Evolutionary conservation across 768 basidiomycete species (phyloP).

Genomic region (Aureoboletus auriporus): DNA sequence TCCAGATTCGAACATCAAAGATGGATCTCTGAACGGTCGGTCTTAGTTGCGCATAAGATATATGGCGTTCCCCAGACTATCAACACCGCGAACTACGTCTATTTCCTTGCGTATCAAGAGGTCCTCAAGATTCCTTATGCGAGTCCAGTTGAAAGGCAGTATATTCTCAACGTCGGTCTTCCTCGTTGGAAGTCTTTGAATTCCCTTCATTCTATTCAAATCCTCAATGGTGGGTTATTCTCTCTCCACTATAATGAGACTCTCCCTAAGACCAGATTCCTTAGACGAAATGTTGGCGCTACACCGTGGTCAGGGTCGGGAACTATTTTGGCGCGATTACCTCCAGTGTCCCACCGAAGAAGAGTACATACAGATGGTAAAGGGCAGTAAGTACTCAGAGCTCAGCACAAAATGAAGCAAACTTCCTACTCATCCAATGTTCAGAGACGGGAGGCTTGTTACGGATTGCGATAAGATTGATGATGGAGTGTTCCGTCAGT

Average conservation of each 20-base stretch:
- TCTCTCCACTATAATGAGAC: background rate
- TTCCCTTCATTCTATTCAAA: constrained; percentile 51
- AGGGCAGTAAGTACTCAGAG: constrained; percentile 63
- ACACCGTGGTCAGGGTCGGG: constrained; percentile 91
- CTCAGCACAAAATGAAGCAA: background rate
- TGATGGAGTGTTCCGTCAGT: constrained; percentile 82
- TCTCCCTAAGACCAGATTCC: background rate
- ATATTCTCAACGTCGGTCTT: constrained; percentile 36
- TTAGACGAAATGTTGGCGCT: constrained; percentile 70
- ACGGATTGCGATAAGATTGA: constrained; percentile 86
- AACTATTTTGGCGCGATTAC: constrained; percentile 90
- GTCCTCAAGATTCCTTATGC: constrained; percentile 41
- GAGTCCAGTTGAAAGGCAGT: constrained; percentile 11
- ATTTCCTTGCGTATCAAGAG: constrained; percentile 90
- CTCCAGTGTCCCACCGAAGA: constrained; percentile 89
- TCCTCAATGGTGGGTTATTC: constrained; percentile 63
- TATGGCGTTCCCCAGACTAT: constrained; percentile 96
- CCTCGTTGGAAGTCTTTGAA: background rate
- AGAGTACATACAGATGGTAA: constrained; percentile 94
- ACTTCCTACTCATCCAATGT: background rate
- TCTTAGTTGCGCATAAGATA: constrained; percentile 90
- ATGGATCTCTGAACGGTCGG: background rate
- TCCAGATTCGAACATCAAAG: background rate
- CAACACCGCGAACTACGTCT: constrained; percentile 95
- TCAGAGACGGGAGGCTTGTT: constrained; percentile 93